A percentile compares a stretch with the other conserved stretches of the same genome.
phyloP scores from a whole-genome alignment of 192 early-diverging fungal species.

The Coemansia sp. region DNA sequence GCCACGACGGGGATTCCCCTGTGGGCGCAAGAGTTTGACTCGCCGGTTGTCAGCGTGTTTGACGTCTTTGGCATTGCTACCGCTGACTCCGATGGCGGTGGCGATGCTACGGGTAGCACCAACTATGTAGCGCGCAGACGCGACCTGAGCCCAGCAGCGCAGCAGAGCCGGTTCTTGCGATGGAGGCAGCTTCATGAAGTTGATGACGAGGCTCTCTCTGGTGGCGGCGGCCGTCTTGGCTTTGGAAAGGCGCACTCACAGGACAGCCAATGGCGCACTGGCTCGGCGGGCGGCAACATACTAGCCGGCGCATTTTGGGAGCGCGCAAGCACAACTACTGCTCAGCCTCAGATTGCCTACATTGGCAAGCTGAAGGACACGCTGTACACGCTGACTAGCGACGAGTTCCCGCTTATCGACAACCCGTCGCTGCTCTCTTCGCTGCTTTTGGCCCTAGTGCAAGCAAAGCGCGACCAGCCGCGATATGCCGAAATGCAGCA shows the following conservation, averaged over 20 bases:
- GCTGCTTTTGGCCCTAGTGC: conserved; percentile 38
- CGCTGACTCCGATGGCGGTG: conserved; percentile 10
- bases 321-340: conserved; percentile 14
- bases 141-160: conserved; percentile 28
- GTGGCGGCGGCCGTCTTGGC: conserved; percentile 1
- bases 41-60: conserved; percentile 58
- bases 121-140: conserved; percentile 37
- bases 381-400: conserved; percentile 65
- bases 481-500: conserved; percentile 45
- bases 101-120: background rate
- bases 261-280: conserved; percentile 36
- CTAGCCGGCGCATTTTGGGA: conserved; percentile 46
- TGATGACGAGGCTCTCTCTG: conserved; percentile 17
- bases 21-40: conserved; percentile 57
- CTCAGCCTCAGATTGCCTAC: conserved; percentile 55
- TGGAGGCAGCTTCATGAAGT: conserved; percentile 31
- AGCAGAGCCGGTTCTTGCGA: conserved; percentile 26
- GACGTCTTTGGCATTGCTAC: conserved; percentile 55
- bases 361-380: conserved; percentile 64
- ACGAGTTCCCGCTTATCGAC: conserved; percentile 66
- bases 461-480: conserved; percentile 35
- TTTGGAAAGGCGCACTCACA: conserved; percentile 10
- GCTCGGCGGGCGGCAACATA: conserved; percentile 42
- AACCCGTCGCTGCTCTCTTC: conserved; percentile 43
- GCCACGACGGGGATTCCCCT: conserved; percentile 47